Conservation (phyloP, 306 rosid genomes). For the Dalbergia cochinchinensis region DNA sequence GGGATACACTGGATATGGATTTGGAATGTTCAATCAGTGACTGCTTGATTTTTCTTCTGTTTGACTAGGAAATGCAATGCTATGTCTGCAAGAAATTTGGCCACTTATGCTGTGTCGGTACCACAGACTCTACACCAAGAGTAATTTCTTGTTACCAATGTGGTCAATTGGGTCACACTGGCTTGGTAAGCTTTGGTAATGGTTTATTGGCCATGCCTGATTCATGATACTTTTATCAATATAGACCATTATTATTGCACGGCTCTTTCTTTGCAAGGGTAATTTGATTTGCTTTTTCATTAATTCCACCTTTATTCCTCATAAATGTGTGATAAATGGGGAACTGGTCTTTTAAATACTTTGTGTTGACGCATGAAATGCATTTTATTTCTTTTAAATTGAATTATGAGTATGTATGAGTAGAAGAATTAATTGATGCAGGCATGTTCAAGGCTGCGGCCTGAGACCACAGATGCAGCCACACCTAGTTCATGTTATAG, state of each 20-base stretch:
- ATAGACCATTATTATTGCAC: neutral
- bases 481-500: conserved; percentile 71
- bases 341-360: neutral
- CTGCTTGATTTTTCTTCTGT: conserved; percentile 20
- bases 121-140: conserved; percentile 45
- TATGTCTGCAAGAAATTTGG: conserved; percentile 82
- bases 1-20: conserved; percentile 15
- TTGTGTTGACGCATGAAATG: neutral
- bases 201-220: neutral
- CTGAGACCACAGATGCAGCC: conserved; percentile 59
- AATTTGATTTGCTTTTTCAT: neutral
- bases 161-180: conserved; percentile 85
- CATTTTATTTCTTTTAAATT: neutral
- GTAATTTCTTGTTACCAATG: conserved; percentile 90
- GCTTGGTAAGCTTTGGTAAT: conserved; percentile 74
- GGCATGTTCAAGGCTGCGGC: conserved; percentile 68
- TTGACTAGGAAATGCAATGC: conserved; percentile 76
- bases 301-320: neutral
- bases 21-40: conserved; percentile 33
- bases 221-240: neutral
- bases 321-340: neutral
- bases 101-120: conserved; percentile 78
- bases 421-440: conserved; percentile 41
- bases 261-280: neutral
- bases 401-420: neutral